Evolutionary conservation across 139 green algal species (phyloP), one percentile per base, ranked within the genome.

Genomic region (Chlorella sorokiniana): DNA sequence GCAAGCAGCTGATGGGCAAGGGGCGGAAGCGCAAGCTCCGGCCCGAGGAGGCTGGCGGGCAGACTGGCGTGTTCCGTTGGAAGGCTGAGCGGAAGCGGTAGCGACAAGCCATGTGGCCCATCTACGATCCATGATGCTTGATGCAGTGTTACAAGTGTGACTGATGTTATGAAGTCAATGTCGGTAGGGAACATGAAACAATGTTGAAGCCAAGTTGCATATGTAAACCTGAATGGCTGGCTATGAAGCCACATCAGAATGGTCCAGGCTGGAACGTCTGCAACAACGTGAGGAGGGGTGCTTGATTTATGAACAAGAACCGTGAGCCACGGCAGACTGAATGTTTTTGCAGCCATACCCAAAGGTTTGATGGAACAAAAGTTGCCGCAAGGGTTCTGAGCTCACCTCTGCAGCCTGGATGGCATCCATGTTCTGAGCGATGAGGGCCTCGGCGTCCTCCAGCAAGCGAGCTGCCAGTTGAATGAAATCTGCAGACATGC

Each of bases 1-100:
- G 95, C 31, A 97, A 98, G 80, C 82, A 90, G 83, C 51, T 95
- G 27, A 76, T 83, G 82, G 93, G 90, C n/a, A 96, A 93, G 79
- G 95, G 93, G 14, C 85, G 88, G 1, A 97, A 96, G 79, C 85
- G 88, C 0, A 96, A 96, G 86, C 76, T 97, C n/a, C 76, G 68
- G 9, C 76, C 78, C 35, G 87, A 94, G 64, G 64, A 87, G 51
- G 68, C 69, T 4, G 85, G 82, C 75, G 74, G 80, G 16, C 38
- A 70, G 33, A 41, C 20, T 3, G 62, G 62, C 29, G 69, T 85
- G 10, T 88, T 81, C 56, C 38, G 52, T 2, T 88, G 84, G 84
- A 88, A 88, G 84, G 40, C 59, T 18, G 84, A 88, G 77, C 38
- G 84, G 41, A 88, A 88, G 65, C 38, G 52, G 35, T n/a, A n/a